Conservation (phyloP, 768 basidiomycete genomes). For the Leccinum disarticulatum region DNA sequence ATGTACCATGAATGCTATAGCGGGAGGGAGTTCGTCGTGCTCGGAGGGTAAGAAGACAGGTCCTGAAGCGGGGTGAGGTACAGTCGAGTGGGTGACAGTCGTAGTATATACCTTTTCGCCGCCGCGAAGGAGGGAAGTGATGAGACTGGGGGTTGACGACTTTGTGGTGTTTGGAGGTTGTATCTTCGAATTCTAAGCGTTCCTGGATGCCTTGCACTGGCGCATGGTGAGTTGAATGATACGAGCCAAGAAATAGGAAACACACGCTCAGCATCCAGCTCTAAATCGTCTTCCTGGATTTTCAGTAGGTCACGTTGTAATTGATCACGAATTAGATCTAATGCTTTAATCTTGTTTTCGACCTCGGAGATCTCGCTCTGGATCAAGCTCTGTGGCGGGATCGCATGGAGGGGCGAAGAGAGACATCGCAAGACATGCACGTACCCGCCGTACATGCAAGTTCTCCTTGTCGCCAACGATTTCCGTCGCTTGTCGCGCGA, state of each 20-base stretch:
- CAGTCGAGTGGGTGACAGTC: background rate
- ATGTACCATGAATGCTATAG: conserved; percentile 93
- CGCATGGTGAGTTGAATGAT: conserved; percentile 6
- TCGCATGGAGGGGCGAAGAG: conserved; percentile 8
- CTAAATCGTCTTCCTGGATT: conserved; percentile 92
- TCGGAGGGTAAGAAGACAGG: conserved; percentile 97
- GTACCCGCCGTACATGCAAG: conserved; percentile 80
- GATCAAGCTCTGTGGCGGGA: conserved; percentile 64
- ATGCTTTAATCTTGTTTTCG: conserved; percentile 80
- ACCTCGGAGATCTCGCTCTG: conserved; percentile 88
- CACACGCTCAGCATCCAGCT: conserved; percentile 94
- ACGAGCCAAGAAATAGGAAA: conserved; percentile 13
- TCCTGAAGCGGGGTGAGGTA: conserved; percentile 43
- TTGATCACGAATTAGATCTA: conserved; percentile 77
- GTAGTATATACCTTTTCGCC: conserved; percentile 29
- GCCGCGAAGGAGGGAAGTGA: conserved; percentile 30
- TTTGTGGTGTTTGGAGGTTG: conserved; percentile 31
- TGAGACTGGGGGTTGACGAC: conserved; percentile 8
- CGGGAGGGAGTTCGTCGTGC: conserved; percentile 91
- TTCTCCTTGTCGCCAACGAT: conserved; percentile 93
- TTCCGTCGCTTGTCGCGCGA: conserved; percentile 80
- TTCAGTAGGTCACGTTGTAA: conserved; percentile 82
- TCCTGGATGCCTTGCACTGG: conserved; percentile 90
- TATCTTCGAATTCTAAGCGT: conserved; percentile 70
- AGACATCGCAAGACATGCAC: conserved; percentile 9